These are phyloP conservation scores for Polymyxa betae DNA, from an alignment of 208 protist species.

Conservation along the genomic window DNA sequence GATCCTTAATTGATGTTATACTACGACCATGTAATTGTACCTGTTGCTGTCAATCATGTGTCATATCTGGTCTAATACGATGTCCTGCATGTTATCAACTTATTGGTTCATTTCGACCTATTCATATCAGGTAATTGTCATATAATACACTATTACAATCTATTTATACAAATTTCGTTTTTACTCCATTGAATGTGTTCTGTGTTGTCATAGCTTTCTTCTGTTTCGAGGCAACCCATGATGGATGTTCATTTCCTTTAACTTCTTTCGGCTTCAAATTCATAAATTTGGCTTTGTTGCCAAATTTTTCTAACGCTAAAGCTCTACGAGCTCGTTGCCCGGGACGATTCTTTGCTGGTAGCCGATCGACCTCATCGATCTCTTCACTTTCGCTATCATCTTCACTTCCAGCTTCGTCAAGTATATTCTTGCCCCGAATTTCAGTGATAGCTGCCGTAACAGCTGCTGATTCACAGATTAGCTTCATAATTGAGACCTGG, in stretches of 20 bases:
- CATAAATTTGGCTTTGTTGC: neutral
- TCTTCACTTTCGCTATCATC: neutral
- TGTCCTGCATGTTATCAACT: neutral
- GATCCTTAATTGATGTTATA: neutral
- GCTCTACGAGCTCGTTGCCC: slow-evolving; percentile 1
- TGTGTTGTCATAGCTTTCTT: neutral
- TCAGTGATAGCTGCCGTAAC: neutral
- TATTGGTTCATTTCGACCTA: neutral
- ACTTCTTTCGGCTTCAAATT: neutral
- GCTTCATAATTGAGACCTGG: neutral
- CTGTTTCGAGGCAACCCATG: neutral
- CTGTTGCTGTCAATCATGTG: neutral
- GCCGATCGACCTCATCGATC: neutral
- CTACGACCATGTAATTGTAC: neutral
- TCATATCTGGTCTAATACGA: neutral
- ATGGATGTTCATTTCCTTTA: slow-evolving; percentile 5
- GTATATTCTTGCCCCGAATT: neutral
- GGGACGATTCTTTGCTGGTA: neutral
- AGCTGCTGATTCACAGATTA: neutral
- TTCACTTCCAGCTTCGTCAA: neutral
- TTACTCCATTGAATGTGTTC: too few species aligned
- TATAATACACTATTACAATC: too few species aligned
- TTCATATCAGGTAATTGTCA: too few species aligned
- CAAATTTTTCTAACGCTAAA: neutral
- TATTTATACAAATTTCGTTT: too few species aligned